Conservation (phyloP, 208 protist species). For the Leishmania amazonensis region DNA sequence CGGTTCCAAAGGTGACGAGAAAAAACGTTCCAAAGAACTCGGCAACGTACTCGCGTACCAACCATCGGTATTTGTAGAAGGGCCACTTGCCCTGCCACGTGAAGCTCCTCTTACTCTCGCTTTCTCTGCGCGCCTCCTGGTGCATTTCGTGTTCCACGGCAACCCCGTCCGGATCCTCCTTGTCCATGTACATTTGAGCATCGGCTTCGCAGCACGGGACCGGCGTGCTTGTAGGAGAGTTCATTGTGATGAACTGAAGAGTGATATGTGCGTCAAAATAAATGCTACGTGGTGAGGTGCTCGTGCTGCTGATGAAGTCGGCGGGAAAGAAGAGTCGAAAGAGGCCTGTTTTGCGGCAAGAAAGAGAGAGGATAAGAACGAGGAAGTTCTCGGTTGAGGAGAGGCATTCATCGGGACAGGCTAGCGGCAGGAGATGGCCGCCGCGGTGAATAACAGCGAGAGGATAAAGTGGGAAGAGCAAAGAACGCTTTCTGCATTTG, state of each 20-base stretch:
- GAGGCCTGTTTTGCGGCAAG: not conserved
- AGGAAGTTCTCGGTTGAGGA: not conserved
- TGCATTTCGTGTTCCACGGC: conserved; percentile 1
- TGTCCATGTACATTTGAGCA: conserved; percentile 6
- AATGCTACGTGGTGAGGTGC: not conserved
- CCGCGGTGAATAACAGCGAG: not conserved
- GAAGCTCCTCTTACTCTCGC: conserved; percentile 1
- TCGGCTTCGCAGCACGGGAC: not conserved
- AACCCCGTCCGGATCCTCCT: conserved; percentile 7
- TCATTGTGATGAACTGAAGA: not conserved
- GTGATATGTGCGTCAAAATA: not conserved
- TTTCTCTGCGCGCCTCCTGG: not conserved
- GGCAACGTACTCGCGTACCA: conserved; percentile 48
- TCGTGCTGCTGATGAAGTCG: not conserved
- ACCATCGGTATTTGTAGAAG: conserved; percentile 30
- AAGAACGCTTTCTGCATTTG: not conserved
- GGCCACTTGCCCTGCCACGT: conserved; percentile 37
- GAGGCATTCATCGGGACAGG: not conserved
- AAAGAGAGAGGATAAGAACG: not conserved
- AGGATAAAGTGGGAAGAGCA: not conserved
- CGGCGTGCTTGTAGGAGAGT: not conserved
- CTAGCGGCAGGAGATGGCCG: not conserved
- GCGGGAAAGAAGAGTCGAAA: not conserved
- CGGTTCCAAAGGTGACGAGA: conserved; percentile 49
- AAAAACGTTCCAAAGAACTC: conserved; percentile 61